Base-by-base conservation (phyloP, 2,329 filamentous ascomycete species). In the Beauveria caledonica region DNA sequence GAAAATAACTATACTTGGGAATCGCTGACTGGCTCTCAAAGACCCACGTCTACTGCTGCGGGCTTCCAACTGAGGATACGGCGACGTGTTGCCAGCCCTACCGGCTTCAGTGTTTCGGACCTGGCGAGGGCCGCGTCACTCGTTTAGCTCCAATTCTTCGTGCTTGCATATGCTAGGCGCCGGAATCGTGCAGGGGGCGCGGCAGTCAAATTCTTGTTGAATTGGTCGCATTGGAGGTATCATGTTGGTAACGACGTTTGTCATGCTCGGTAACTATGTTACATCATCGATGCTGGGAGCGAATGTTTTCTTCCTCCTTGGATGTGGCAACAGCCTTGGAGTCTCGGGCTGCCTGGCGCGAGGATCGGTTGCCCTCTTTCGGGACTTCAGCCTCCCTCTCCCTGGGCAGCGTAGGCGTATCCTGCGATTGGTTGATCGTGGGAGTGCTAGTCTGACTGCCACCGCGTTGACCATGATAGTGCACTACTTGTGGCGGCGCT, bases 401-500 rank as follows among this genome's bases (percentile, higher is more conserved):
- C 27, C 78, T 76, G 48, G 78, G 72, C 39, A 77, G 63, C 1
- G 75, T 77, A 0, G 73, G 68, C 13, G 58, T 40, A 49, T 84
- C 82, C 53, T 80, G 78, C 52, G 80, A 77, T 61, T 79, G 78
- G 21, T 79, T 72, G 25, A 80, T 72, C 0, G 83, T 87, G 13
- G 85, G 85, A 0, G 85, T 87, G 66, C 85, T 86, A 9, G 83
- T 80, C 67, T 87, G 85, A 66, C 84, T 87, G 11, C 85, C 84
- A n/a, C 85, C 85, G 44, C 84, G 77, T 69, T 87, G 85, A 5
- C 85, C 85, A 64, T 87, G 84, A 65, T 87, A 87, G 66, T 87
- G 85, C 33, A 87, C 77, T 2, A 87, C 85, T 67, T 87, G 85
- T 10, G 85, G 85, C 27, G 84, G 84, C 17, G 80, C 76, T 69